phyloP scores from a whole-genome alignment of 805 yeast species.

The Teunomyces barrocoloradensis region DNA sequence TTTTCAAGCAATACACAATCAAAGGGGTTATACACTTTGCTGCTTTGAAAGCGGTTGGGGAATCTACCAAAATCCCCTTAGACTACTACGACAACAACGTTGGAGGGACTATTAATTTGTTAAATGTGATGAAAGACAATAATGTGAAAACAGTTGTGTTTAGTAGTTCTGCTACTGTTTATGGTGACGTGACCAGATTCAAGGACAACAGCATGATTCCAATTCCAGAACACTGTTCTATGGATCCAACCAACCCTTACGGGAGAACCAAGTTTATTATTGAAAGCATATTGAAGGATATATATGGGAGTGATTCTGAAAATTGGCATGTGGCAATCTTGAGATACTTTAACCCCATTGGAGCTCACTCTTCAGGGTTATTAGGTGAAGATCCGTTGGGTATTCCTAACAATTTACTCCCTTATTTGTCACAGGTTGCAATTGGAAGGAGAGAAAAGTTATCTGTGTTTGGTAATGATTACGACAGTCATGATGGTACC shows the following conservation, averaged over 20 bases:
- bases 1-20: conserved; percentile 50
- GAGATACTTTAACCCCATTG: conserved; percentile 81
- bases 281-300: conserved; percentile 60
- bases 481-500: conserved; percentile 71
- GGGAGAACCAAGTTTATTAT: conserved; percentile 69
- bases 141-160: conserved; percentile 59
- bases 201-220: conserved; percentile 62
- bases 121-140: conserved; percentile 49
- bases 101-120: conserved; percentile 57
- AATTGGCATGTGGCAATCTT: conserved; percentile 58
- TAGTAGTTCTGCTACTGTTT: conserved; percentile 79
- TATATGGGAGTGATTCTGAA: conserved; percentile 41
- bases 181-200: conserved; percentile 76
- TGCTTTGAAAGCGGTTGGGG: conserved; percentile 81
- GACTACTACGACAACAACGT: conserved; percentile 69
- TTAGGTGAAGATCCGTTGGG: conserved; percentile 83
- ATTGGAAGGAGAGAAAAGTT: conserved; percentile 65
- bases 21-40: conserved; percentile 75
- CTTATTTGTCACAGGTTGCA: conserved; percentile 76
- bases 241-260: conserved; percentile 74
- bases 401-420: conserved; percentile 72
- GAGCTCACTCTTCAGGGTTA: conserved; percentile 79
- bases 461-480: conserved; percentile 70
- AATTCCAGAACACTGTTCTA: conserved; percentile 74
- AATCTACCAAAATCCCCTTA: conserved; percentile 65